Evolutionary conservation across 2,329 filamentous ascomycete species (phyloP).

Genomic region (Chaetoscypha palmicola): DNA sequence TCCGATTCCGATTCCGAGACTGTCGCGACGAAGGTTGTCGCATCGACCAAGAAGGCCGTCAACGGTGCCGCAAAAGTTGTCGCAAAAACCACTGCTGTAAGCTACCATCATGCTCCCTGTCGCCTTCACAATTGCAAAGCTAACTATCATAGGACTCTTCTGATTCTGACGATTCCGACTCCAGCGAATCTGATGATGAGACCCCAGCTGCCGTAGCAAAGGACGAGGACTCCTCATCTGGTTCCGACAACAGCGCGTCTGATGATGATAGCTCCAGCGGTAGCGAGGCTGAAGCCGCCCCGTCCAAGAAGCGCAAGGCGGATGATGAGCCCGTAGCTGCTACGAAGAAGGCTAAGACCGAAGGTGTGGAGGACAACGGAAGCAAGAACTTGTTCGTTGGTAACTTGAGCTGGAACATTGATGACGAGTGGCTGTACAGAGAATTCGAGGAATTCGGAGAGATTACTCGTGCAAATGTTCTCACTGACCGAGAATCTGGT

Average conservation of each 20-base stretch:
- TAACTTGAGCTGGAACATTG: conserved; percentile 68
- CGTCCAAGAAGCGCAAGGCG: conserved; percentile 56
- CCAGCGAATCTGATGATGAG: conserved; percentile 5
- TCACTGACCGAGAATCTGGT: conserved; percentile 59
- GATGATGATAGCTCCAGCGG: conserved; percentile 21
- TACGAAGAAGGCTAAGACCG: conserved; percentile 48
- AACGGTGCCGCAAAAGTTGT: conserved; percentile 27
- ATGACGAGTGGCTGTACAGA: conserved; percentile 62
- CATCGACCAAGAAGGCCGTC: conserved; percentile 24
- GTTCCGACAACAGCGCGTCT: conserved; percentile 18
- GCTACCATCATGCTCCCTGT: too few relatives aligned
- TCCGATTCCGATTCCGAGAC: conserved; percentile 27
- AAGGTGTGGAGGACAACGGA: conserved; percentile 35
- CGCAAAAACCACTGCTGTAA: conserved; percentile 27
- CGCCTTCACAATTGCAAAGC: too few relatives aligned
- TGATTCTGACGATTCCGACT: conserved; percentile 17
- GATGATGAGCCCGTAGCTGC: conserved; percentile 38
- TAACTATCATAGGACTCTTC: not conserved
- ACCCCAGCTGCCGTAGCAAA: not conserved
- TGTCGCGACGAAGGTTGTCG: conserved; percentile 23
- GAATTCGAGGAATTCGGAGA: conserved; percentile 65
- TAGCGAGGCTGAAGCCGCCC: conserved; percentile 25
- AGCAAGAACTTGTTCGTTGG: conserved; percentile 63
- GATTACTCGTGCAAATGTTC: conserved; percentile 55
- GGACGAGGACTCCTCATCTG: conserved; percentile 2